A percentile compares a stretch with the other conserved stretches of the same genome.
Conservation (phyloP, 2,329 filamentous ascomycete genomes). For the Macroventuria anomochaeta region DNA sequence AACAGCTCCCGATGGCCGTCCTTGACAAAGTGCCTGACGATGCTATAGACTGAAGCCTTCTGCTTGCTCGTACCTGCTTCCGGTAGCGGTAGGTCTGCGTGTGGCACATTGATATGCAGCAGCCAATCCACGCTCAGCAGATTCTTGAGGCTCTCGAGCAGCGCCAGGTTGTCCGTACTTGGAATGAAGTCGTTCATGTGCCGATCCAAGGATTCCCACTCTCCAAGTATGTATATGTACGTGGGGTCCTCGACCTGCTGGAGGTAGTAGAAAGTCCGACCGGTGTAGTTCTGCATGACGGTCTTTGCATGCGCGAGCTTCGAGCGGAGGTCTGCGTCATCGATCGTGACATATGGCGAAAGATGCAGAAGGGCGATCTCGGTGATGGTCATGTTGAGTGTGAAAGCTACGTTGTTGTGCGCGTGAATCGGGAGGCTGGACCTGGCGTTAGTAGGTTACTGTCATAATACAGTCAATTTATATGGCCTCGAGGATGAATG, state of each 20-base stretch:
- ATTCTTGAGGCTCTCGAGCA: constrained; percentile 47
- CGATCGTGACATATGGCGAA: constrained; percentile 27
- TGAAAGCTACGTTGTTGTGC: neutral
- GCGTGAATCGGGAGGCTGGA: neutral
- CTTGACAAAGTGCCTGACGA: constrained; percentile 47
- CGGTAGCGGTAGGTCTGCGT: constrained; percentile 37
- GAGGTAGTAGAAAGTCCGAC: constrained; percentile 48
- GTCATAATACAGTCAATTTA: neutral
- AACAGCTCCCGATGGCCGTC: constrained; percentile 33
- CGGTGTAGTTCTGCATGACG: constrained; percentile 49
- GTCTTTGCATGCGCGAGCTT: constrained; percentile 48
- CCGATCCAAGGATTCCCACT: constrained; percentile 53
- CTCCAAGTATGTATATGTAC: constrained; percentile 54
- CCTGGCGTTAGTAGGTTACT: neutral
- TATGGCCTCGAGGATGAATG: neutral
- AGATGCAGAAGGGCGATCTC: constrained; percentile 55
- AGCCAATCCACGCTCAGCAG: constrained; percentile 53
- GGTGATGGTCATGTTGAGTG: constrained; percentile 49
- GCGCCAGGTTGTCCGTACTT: constrained; percentile 50
- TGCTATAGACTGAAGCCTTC: constrained; percentile 31
- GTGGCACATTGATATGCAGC: constrained; percentile 52
- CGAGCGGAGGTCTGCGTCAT: constrained; percentile 30
- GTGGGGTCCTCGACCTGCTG: constrained; percentile 55
- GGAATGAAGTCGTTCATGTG: constrained; percentile 55
- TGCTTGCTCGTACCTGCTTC: constrained; percentile 5